Conservation (phyloP, 2,329 filamentous ascomycete species). For the Macrophomina pseudophaseolina region DNA sequence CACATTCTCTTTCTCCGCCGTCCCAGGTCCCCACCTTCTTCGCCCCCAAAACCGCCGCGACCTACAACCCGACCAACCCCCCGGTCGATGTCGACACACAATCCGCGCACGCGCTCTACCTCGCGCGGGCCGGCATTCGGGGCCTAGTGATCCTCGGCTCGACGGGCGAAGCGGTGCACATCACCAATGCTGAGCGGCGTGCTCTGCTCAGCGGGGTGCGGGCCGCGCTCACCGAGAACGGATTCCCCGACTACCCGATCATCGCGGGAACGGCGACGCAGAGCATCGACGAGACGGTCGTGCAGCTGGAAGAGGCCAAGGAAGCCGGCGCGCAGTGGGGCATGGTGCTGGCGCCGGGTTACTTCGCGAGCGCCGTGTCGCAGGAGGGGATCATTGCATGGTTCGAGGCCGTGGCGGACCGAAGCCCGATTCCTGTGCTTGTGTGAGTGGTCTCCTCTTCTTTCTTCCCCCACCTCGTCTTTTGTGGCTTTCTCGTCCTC, state of each 20-base stretch:
- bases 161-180: slow-evolving; percentile 65
- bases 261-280: slow-evolving; percentile 64
- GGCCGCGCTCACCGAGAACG: slow-evolving; percentile 56
- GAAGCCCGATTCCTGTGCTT: slow-evolving; percentile 61
- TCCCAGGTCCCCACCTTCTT: slow-evolving; percentile 63
- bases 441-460: slow-evolving; percentile 49
- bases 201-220: slow-evolving; percentile 57
- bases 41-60: slow-evolving; percentile 41
- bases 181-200: slow-evolving; percentile 57
- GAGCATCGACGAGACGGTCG: slow-evolving; percentile 62
- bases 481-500: no score
- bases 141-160: slow-evolving; percentile 64
- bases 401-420: slow-evolving; percentile 62
- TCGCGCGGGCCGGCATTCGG: slow-evolving; percentile 60
- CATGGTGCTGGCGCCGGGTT: slow-evolving; percentile 54
- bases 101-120: slow-evolving; percentile 59
- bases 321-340: slow-evolving; percentile 62
- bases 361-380: slow-evolving; percentile 24
- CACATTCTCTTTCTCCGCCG: background rate
- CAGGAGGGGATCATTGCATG: slow-evolving; percentile 40
- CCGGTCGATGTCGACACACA: slow-evolving; percentile 61
- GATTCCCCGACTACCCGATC: slow-evolving; percentile 60
- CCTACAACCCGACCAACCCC: slow-evolving; percentile 35
- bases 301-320: slow-evolving; percentile 56
- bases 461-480: background rate